phyloP scores from a whole-genome alignment of 257 asterid genomes.

The Cordia subcordata region DNA sequence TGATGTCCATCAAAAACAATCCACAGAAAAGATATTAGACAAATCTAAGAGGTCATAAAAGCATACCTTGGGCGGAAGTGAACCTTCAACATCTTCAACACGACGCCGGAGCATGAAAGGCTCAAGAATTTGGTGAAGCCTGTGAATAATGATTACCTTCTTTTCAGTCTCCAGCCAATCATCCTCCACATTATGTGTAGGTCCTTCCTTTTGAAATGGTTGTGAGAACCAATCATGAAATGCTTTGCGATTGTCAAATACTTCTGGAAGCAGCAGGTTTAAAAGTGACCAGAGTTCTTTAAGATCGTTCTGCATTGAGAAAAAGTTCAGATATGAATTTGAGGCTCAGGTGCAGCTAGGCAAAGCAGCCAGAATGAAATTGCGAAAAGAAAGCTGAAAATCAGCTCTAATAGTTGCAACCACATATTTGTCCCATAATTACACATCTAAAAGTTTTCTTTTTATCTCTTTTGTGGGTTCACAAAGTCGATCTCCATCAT shows the following conservation, averaged over 20 bases:
- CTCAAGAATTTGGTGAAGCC: conserved; percentile 98
- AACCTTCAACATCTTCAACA: conserved; percentile 99
- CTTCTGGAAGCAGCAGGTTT: conserved; percentile 95
- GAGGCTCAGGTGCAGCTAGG: neutral
- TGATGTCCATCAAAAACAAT: conserved; percentile 29
- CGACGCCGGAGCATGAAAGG: conserved; percentile 99
- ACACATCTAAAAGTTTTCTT: too few species aligned
- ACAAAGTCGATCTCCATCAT: too few species aligned
- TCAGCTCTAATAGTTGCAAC: too few species aligned
- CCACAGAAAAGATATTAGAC: conserved; percentile 5
- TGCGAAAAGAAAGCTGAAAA: neutral
- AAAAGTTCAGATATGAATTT: conserved; percentile 8
- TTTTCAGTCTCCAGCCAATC: conserved; percentile 99
- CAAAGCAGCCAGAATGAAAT: too few species aligned
- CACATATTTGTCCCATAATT: too few species aligned
- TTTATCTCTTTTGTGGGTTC: too few species aligned
- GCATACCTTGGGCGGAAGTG: conserved; percentile 97
- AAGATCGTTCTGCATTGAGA: conserved; percentile 83
- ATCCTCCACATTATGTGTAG: conserved; percentile 78
- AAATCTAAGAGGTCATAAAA: conserved; percentile 14
- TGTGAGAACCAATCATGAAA: conserved; percentile 99
- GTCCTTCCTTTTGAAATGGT: conserved; percentile 93
- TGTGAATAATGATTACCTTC: conserved; percentile 92
- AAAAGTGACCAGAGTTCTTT: conserved; percentile 99
- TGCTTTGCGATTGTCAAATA: conserved; percentile 94